Percentiles rank a stretch among this genome's conserved stretches.
Conservation (phyloP, 352 stramenopile species). For the Pythium aquatile region DNA sequence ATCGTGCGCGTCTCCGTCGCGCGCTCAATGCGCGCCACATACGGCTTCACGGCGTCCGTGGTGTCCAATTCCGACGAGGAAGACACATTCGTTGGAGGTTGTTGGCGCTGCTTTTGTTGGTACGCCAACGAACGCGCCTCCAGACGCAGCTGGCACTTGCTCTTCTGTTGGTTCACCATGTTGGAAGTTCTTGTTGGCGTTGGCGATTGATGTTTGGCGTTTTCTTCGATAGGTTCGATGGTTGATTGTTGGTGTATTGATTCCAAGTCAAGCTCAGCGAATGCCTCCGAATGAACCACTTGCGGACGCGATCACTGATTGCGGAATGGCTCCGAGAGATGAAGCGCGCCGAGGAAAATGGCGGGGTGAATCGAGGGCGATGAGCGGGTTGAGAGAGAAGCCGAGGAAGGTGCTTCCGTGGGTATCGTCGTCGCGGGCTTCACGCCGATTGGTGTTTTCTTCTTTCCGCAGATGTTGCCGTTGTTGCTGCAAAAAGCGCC, state of each 20-base stretch:
- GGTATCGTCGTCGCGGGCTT: conserved; percentile 2
- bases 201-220: not conserved
- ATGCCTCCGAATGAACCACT: not conserved
- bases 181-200: not conserved
- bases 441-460: conserved; percentile 21
- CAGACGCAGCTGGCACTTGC: conserved; percentile 67
- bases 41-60: conserved; percentile 23
- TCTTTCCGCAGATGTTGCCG: conserved; percentile 29
- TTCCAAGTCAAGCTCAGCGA: not conserved
- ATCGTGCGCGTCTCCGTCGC: conserved; percentile 47
- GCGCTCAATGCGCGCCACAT: conserved; percentile 37
- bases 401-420: conserved; percentile 8
- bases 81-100: conserved; percentile 6
- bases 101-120: conserved; percentile 22
- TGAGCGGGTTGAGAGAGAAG: not conserved
- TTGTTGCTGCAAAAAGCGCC: conserved; percentile 9
- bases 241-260: not conserved
- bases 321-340: not conserved
- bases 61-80: not conserved
- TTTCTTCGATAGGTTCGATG: not conserved
- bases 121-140: conserved; percentile 51
- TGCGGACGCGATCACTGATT: conserved; percentile 4
- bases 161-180: conserved; percentile 66
- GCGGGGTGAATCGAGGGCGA: not conserved
- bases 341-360: not conserved